A percentile compares a stretch with the other conserved stretches of the same genome.
Conservation (phyloP, 768 basidiomycete species). For the Pisolithus tinctorius region DNA sequence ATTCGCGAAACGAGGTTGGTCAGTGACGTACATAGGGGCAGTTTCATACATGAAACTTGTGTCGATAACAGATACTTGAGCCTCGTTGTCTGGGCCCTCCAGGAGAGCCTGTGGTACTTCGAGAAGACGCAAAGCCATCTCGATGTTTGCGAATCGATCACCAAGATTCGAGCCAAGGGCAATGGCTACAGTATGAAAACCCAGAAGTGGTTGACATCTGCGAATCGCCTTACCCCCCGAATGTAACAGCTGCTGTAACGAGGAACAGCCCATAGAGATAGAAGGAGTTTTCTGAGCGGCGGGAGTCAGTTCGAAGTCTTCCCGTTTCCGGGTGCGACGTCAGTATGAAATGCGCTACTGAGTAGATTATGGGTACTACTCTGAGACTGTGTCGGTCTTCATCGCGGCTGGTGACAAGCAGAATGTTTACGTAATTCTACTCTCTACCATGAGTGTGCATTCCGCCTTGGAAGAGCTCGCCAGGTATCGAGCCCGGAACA, state of each 20-base stretch:
- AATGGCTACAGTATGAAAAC: conserved; percentile 45
- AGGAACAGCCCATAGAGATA: background rate
- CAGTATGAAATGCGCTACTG: background rate
- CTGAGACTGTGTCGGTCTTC: background rate
- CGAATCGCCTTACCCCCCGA: background rate
- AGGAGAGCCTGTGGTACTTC: conserved; percentile 40
- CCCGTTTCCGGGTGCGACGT: conserved; percentile 30
- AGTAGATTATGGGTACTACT: background rate
- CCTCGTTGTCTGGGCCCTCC: conserved; percentile 13
- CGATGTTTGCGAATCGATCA: conserved; percentile 78
- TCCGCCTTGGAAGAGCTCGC: conserved; percentile 47
- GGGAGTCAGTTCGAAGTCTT: conserved; percentile 27
- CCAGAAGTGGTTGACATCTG: background rate
- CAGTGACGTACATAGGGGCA: conserved; percentile 90
- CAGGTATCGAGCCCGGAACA: conserved; percentile 44
- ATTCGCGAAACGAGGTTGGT: conserved; percentile 87
- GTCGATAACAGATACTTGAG: conserved; percentile 43
- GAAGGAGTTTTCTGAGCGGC: background rate
- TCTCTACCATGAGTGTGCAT: background rate
- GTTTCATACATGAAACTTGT: conserved; percentile 94
- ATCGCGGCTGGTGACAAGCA: background rate
- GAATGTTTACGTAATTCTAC: background rate
- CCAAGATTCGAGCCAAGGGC: conserved; percentile 90
- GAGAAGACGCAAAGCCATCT: conserved; percentile 65
- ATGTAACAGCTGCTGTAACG: background rate